Conservation (phyloP, 2,329 filamentous ascomycete species). For the Furcasterigmium sp. region DNA sequence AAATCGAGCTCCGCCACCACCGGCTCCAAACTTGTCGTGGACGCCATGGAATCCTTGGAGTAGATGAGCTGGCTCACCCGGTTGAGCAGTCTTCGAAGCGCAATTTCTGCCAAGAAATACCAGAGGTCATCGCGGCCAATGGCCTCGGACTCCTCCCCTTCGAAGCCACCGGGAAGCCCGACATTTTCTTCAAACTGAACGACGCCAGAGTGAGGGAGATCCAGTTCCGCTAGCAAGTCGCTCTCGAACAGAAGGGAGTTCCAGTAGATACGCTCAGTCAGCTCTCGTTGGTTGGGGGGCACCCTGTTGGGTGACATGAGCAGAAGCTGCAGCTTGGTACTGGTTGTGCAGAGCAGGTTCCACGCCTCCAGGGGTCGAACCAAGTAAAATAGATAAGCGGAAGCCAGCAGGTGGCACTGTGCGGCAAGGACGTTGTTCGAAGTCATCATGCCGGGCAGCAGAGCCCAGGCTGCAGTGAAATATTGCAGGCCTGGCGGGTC, state of each 20-base stretch:
- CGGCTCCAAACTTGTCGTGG: conserved; percentile 68
- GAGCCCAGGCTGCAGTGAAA: conserved; percentile 74
- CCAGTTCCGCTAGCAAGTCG: conserved; percentile 72
- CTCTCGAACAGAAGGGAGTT: conserved; percentile 77
- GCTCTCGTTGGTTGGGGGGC: conserved; percentile 63
- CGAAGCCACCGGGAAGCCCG: conserved; percentile 72
- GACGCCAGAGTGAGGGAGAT: conserved; percentile 77
- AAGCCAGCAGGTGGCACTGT: conserved; percentile 75
- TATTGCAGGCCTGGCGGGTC: conserved; percentile 73
- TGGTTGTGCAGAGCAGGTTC: conserved; percentile 73
- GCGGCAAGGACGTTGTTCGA: conserved; percentile 72
- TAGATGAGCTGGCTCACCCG: conserved; percentile 77
- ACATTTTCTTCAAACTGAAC: conserved; percentile 79
- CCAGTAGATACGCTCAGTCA: conserved; percentile 79
- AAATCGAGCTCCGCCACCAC: conserved; percentile 77
- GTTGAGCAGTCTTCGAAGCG: conserved; percentile 70
- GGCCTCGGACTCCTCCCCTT: conserved; percentile 59
- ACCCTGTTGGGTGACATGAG: conserved; percentile 69
- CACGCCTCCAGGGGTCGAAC: conserved; percentile 79
- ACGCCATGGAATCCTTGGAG: conserved; percentile 65
- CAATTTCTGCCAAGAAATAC: conserved; percentile 84
- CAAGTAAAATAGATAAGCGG: conserved; percentile 78
- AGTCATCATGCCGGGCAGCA: conserved; percentile 75
- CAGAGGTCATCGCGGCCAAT: conserved; percentile 73
- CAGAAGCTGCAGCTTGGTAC: conserved; percentile 74